Base-by-base conservation (phyloP, 345 rosid species). In the Orychophragmus violaceus region DNA sequence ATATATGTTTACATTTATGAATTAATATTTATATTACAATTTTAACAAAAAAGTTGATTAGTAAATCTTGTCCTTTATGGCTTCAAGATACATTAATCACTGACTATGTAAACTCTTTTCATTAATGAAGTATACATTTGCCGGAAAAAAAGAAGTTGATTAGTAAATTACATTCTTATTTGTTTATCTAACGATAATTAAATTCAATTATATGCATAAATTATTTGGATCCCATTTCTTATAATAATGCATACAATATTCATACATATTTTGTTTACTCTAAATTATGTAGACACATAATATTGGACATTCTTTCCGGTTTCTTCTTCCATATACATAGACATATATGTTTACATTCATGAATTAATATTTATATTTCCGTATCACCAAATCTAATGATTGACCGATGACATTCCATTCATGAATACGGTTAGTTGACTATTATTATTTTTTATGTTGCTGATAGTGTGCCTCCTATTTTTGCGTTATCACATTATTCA, bases 351-450 rank as follows among this genome's bases (percentile, higher is more conserved):
- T 29, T 55, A 55, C 13, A 55, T 12, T 44, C 17, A 11, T 14
- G 25, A 45, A 56, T 30, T 8, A n/a, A 41, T 44, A 22, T 30
- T 2, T 7, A 5, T 3, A 37, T 9, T 8, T 66, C 7, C 52
- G 14, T 68, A 58, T 58, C 73, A 59, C 51, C 50, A 50, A 50
- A 69, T 69, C 67, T 69, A 69, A 49, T 69, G 60, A 69, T 69
- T 39, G 32, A 28, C 61, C 0, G n/a, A 12, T 60, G 61, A 50
- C 61, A 69, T 69, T 60, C 74, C 74, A 60, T 69, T 69, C 67
- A 69, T 69, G 74, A 60, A 60, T 52, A 53, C 53, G 5, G 42
- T 39, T 52, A 60, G 74, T 51, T 60, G 74, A 69, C 35, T 59
- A 3, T n/a, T 8, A 1, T 19, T 8, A 30, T 36, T 35, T 5